Percentiles rank a stretch among this genome's conserved stretches.
phyloP scores from a whole-genome alignment of 1,139 yeast species.

The Nakaseomyces nivariensis region DNA sequence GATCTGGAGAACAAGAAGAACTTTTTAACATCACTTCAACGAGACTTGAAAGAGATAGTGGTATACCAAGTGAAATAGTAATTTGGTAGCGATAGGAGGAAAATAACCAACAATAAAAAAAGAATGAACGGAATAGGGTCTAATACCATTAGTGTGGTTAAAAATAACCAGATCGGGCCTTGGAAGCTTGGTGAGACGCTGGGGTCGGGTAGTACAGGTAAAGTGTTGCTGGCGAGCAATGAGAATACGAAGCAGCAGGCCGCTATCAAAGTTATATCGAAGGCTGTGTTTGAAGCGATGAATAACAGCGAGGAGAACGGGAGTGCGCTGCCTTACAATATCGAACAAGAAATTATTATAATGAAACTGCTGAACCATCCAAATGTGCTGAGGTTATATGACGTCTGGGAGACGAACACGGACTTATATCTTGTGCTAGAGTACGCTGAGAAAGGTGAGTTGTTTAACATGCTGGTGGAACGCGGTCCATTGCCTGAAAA shows the following conservation, averaged over 20 bases:
- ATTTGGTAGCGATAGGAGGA: too few relatives aligned
- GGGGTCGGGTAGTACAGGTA: conserved; percentile 92
- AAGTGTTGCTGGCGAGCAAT: conserved; percentile 87
- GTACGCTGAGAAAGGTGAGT: conserved; percentile 95
- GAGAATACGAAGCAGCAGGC: conserved; percentile 78
- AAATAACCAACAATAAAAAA: neutral
- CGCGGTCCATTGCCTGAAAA: conserved; percentile 79
- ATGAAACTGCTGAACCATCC: conserved; percentile 89
- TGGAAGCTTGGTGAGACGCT: conserved; percentile 93
- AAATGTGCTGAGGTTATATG: conserved; percentile 90
- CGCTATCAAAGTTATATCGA: conserved; percentile 94
- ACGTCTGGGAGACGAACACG: conserved; percentile 96
- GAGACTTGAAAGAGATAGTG: too few relatives aligned
- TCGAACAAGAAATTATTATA: conserved; percentile 89
- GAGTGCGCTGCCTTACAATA: conserved; percentile 74
- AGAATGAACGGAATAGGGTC: conserved; percentile 9
- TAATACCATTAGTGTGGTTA: conserved; percentile 17
- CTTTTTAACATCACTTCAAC: too few relatives aligned
- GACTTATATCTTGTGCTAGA: conserved; percentile 85
- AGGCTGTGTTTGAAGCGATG: conserved; percentile 43
- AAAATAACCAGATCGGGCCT: conserved; percentile 61
- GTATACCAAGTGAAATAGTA: too few relatives aligned
- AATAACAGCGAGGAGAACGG: conserved; percentile 12
- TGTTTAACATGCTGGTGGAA: conserved; percentile 83
- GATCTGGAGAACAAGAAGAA: too few relatives aligned